These are phyloP conservation scores for Artemisia tridentata DNA, from an alignment of 129 eudicot species.

Conservation along the genomic window DNA sequence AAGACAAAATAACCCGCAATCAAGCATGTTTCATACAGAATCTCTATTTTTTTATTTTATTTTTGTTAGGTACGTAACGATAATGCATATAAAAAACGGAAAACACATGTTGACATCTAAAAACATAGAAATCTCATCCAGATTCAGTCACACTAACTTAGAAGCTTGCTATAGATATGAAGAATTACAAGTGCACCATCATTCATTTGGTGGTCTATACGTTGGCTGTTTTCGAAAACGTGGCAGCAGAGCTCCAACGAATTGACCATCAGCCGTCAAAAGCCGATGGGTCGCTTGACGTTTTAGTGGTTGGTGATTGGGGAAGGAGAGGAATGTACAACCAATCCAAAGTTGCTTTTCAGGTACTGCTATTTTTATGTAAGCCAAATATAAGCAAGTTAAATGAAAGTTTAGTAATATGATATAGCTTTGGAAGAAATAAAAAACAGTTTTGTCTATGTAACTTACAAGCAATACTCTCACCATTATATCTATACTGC, in stretches of 20 bases:
- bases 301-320: conserved; percentile 86
- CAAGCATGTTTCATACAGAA: too few relatives aligned
- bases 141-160: conserved; percentile 2
- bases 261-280: conserved; percentile 40
- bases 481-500: too few relatives aligned
- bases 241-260: conserved; percentile 45
- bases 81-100: not conserved
- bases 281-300: conserved; percentile 45
- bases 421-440: too few relatives aligned
- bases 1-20: too few relatives aligned
- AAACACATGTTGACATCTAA: not conserved
- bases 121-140: not conserved
- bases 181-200: conserved; percentile 18
- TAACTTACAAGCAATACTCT: too few relatives aligned
- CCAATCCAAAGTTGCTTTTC: conserved; percentile 66
- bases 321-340: conserved; percentile 70
- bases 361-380: conserved; percentile 38
- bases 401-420: too few relatives aligned
- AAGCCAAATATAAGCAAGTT: too few relatives aligned
- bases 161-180: not conserved
- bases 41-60: too few relatives aligned
- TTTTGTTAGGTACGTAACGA: too few relatives aligned
- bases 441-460: too few relatives aligned
- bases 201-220: conserved; percentile 13
- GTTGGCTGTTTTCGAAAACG: conserved; percentile 20